phyloP scores from a whole-genome alignment of 2,329 filamentous ascomycete genomes.

The Eutypa lata region DNA sequence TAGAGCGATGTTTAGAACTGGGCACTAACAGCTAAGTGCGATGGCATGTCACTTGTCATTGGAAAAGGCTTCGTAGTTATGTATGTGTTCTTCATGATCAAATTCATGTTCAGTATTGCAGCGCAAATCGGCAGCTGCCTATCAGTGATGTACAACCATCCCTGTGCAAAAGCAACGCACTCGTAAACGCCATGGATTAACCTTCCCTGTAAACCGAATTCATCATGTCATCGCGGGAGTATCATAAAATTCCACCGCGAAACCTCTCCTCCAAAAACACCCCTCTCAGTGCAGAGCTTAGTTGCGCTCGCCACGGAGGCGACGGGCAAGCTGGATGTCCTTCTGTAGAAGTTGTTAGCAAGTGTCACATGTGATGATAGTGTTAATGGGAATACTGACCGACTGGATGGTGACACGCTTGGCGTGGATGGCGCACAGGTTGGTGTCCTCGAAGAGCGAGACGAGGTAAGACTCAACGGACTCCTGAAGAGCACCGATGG shows the following conservation, averaged over 20 bases:
- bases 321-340: conserved; percentile 94
- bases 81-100: conserved; percentile 31
- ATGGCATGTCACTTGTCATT: too few species aligned
- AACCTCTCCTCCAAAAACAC: conserved; percentile 19
- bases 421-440: conserved; percentile 97
- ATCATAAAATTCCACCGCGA: conserved; percentile 39
- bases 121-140: conserved; percentile 23
- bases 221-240: conserved; percentile 38
- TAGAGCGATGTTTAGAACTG: too few species aligned
- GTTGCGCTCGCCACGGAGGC: conserved; percentile 91
- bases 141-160: conserved; percentile 41
- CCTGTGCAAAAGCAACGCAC: conserved; percentile 33
- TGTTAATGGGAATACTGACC: conserved; percentile 31
- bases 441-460: conserved; percentile 97
- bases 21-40: too few species aligned
- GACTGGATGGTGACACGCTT: conserved; percentile 98
- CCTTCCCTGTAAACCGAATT: conserved; percentile 36
- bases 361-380: background rate
- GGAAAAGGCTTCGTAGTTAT: conserved; percentile 1
- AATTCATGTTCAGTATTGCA: conserved; percentile 34
- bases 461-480: conserved; percentile 98
- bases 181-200: conserved; percentile 40
- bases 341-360: conserved; percentile 53
- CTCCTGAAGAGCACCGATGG: conserved; percentile 96
- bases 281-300: conserved; percentile 45